Conservation (phyloP, 2,329 filamentous ascomycete genomes). For the Ceratocystiopsis minuta region DNA sequence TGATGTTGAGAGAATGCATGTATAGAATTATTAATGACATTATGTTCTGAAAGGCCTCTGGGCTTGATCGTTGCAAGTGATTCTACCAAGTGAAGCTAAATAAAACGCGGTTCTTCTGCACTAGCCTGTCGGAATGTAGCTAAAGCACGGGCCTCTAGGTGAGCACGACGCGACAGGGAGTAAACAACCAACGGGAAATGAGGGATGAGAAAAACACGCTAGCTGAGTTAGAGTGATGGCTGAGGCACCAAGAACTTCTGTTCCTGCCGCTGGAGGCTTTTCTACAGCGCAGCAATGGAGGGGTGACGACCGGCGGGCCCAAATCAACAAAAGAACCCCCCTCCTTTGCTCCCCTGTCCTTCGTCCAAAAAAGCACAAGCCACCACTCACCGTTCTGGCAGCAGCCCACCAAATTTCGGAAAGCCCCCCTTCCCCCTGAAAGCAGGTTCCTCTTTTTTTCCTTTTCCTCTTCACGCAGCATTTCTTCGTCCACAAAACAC, state of each 20-base stretch:
- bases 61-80: too few relatives aligned
- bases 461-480: conserved; percentile 1
- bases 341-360: neutral
- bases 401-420: too few relatives aligned
- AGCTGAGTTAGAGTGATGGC: conserved; percentile 3
- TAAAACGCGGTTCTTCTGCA: conserved; percentile 4
- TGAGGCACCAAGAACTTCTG: conserved; percentile 3
- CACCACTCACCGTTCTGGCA: neutral
- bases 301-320: neutral
- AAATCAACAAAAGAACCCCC: conserved; percentile 1
- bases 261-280: too few relatives aligned
- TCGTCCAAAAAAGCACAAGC: neutral
- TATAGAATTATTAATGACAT: conserved; percentile 5
- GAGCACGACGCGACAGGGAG: conserved; percentile 4
- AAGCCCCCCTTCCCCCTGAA: neutral
- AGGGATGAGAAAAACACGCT: conserved; percentile 4
- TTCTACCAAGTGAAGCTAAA: too few relatives aligned
- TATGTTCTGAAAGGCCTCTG: neutral
- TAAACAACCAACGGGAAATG: conserved; percentile 4
- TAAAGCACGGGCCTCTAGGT: conserved; percentile 6
- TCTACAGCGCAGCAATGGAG: neutral
- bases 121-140: conserved; percentile 7
- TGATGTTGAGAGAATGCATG: neutral
- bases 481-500: neutral
- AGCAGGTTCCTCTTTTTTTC: neutral